These are phyloP conservation scores for Cystobasidium onofrii DNA, from an alignment of 768 basidiomycete species.

Conservation along the genomic window DNA sequence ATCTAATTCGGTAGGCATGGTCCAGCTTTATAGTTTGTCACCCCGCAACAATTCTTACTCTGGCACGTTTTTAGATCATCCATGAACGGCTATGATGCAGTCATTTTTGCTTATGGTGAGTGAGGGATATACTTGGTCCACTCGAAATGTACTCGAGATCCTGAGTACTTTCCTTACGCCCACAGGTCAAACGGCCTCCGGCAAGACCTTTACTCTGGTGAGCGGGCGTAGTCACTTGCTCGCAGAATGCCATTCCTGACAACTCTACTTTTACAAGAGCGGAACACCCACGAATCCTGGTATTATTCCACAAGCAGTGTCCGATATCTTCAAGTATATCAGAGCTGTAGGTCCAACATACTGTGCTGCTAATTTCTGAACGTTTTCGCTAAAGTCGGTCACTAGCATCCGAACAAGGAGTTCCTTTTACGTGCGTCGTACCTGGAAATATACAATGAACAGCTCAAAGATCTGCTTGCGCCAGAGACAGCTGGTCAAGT, in stretches of 20 bases:
- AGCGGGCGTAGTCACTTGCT: neutral
- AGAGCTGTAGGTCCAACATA: slow-evolving; percentile 45
- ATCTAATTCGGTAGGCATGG: slow-evolving; percentile 36
- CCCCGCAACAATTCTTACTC: neutral
- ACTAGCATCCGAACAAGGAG: slow-evolving; percentile 63
- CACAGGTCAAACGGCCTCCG: slow-evolving; percentile 64
- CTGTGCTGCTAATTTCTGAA: neutral
- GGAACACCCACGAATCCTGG: slow-evolving; percentile 67
- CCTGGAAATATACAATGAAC: slow-evolving; percentile 53
- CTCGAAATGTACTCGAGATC: too few species aligned
- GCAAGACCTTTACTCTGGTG: slow-evolving; percentile 59
- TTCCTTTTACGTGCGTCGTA: slow-evolving; percentile 95
- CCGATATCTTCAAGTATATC: slow-evolving; percentile 83
- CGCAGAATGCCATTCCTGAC: too few species aligned
- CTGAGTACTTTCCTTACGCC: too few species aligned
- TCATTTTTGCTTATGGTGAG: slow-evolving; percentile 67
- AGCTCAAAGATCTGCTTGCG: slow-evolving; percentile 70
- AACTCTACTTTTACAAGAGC: slow-evolving; percentile 31
- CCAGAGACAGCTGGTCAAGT: slow-evolving; percentile 38
- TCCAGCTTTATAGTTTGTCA: neutral
- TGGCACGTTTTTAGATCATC: slow-evolving; percentile 47
- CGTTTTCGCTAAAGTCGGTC: neutral
- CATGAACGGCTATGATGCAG: slow-evolving; percentile 95
- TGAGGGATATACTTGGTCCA: too few species aligned
- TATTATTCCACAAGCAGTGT: slow-evolving; percentile 86